These are phyloP conservation scores for Glycyrrhiza uralensis DNA, from an alignment of 306 rosid genomes.

Conservation along the genomic window DNA sequence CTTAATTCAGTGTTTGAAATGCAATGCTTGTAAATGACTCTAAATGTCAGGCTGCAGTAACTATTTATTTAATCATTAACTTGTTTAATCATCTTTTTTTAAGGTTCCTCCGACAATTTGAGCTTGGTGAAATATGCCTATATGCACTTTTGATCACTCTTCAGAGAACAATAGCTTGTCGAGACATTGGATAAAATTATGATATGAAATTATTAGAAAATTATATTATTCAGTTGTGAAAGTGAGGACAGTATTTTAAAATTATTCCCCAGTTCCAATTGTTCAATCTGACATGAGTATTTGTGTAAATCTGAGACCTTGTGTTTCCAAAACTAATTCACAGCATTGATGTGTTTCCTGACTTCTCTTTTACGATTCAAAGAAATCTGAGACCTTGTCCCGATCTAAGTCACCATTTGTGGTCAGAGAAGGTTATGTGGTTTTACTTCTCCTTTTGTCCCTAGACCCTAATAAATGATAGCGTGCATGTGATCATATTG, in stretches of 20 bases:
- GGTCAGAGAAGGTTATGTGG: no score
- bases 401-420: no score
- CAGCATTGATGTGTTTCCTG: no score
- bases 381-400: no score
- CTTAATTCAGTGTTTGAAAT: conserved; percentile 12
- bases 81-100: neutral
- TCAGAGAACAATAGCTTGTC: neutral
- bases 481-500: no score
- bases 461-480: no score
- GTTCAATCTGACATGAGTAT: neutral
- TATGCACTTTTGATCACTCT: neutral
- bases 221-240: neutral
- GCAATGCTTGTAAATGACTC: conserved; percentile 48
- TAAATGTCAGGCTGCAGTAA: conserved; percentile 38
- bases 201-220: neutral
- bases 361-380: no score
- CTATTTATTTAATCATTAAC: neutral
- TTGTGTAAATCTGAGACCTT: no score
- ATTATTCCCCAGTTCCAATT: neutral
- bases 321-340: no score
- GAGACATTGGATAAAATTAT: neutral
- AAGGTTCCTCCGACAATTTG: neutral
- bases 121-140: neutral
- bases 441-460: no score
- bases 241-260: neutral